Evolutionary conservation across 352 stramenopile genomes (phyloP), one percentile per base, ranked within the genome.

Genomic region (Pythium phragmitis): DNA sequence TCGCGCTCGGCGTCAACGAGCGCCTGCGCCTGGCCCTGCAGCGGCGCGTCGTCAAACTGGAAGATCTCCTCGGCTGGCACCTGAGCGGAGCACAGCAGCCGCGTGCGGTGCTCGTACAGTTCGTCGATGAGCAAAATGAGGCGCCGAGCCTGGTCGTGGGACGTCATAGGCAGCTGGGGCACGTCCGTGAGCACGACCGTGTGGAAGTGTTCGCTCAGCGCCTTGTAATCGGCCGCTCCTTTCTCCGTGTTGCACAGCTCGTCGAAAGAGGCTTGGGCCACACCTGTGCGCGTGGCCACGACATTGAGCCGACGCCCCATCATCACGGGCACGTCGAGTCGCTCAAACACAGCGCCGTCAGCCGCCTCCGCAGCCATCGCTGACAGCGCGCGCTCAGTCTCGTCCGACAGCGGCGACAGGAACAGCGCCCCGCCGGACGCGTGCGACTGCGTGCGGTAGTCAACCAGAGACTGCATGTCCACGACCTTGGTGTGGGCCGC

Each of bases 41-140:
- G 58, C 12, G 63, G 70, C 19, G 75, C 71, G 7, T 69, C 67
- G 49, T 89, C 82, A 61, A 94, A 92, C n/a, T 74, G 62, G 55
- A 96, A 96, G 57, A 96, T 81, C 17, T 76, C 49, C 33, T 70
- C 61, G 9, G 76, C 66, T 0, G 72, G 47, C 23, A 65, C 81
- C 45, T 73, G 72, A 6, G 82, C 78, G 2, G 85, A 88, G 57
- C 80, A 74, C 0, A 95, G 55, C 12, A 94, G 65, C 1, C 75
- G 64, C 13, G 81, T 87, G 37, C 73, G 75, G 46, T 89, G 86
- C 71, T 99, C 96, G 63, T 99, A 99, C 50, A 99, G 70, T 74
- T 99, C 95, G 70, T 99, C 97, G 48, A 99, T 82, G 2, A 99
- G 78, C 48, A 97, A 88, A 70, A 99, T 98, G 75, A 99, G 99